Evolutionary conservation across 2,329 filamentous ascomycete genomes (phyloP).

Genomic region (Zymoseptoria tritici): DNA sequence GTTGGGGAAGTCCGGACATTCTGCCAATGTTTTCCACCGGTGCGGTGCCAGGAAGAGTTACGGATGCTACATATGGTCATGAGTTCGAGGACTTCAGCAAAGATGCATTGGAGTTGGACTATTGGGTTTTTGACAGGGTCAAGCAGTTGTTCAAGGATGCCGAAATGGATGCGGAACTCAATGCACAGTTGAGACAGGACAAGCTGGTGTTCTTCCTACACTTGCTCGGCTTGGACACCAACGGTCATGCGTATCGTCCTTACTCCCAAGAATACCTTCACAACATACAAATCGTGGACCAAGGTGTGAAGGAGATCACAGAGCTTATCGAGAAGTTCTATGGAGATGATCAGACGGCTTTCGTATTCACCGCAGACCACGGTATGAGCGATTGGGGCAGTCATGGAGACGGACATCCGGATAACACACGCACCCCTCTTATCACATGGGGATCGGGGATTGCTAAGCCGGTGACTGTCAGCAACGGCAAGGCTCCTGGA

Average conservation of each 20-base stretch:
- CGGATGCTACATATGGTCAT: slow-evolving; percentile 74
- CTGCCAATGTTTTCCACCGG: slow-evolving; percentile 94
- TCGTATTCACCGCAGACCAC: slow-evolving; percentile 94
- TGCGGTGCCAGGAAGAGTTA: slow-evolving; percentile 78
- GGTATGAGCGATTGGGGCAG: slow-evolving; percentile 99
- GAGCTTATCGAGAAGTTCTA: slow-evolving; percentile 82
- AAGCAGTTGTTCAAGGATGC: slow-evolving; percentile 79
- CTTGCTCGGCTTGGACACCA: slow-evolving; percentile 83
- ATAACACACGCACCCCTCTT: slow-evolving; percentile 90
- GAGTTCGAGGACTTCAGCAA: slow-evolving; percentile 87
- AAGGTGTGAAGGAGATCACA: slow-evolving; percentile 78
- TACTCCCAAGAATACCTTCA: slow-evolving; percentile 93
- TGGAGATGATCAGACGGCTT: slow-evolving; percentile 72
- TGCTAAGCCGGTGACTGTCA: slow-evolving; percentile 58
- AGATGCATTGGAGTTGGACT: slow-evolving; percentile 72
- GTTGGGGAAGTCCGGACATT: slow-evolving; percentile 97
- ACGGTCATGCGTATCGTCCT: slow-evolving; percentile 75
- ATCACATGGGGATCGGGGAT: slow-evolving; percentile 92
- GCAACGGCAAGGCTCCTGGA: slow-evolving; percentile 58
- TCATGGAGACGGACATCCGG: slow-evolving; percentile 92
- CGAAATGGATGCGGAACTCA: slow-evolving; percentile 66
- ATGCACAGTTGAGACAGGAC: slow-evolving; percentile 66
- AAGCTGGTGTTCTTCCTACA: slow-evolving; percentile 94
- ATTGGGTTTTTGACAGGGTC: slow-evolving; percentile 93
- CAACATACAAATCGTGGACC: slow-evolving; percentile 90